Base-by-base conservation (phyloP, 2,329 filamentous ascomycete genomes). In the Aspergillus aculeatinus region DNA sequence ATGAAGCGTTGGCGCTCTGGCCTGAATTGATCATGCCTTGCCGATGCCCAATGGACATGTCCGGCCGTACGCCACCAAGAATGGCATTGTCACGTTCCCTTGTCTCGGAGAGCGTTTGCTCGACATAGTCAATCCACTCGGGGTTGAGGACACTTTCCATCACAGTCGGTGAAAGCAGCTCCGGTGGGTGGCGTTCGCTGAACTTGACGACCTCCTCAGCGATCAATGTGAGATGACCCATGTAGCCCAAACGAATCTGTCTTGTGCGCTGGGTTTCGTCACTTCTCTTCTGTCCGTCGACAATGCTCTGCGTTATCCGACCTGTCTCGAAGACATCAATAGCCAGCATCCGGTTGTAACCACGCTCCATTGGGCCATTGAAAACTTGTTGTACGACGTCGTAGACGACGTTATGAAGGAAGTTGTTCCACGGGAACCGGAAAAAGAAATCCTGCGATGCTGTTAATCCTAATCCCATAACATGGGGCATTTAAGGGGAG, bases 171-270 rank as follows among this genome's bases (percentile, higher is more conserved):
- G 92, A 95, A 10, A 98, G 82, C 21, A 94, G 81, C 77, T 98
- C 93, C 0, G 92, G 90, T 3, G 94, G 90, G 74, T 97, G 91
- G 57, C 95, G 87, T 76, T 97, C 95, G 39, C 92, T 96, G 72
- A 99, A 98, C 77, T 98, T 99, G 72, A 98, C 92, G 19, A 99
- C 95, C 76, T 99, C 95, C 76, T 99, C 95, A 31, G 95, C 94
- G 61, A 99, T 97, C 29, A 99, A 84, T 0, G 95, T 99, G 54
- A 99, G 82, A 75, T 99, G 95, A 3, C 95, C 95, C 93, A 99
- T 99, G 79, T 98, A 99, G 47, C 95, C 95, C 75, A 98, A 88
- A 52, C 95, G 89, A 77, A 96, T 97, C 75, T 91, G 92, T 65
- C 86, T 91, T 72, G 89, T 87, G 60, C 85, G 81, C 76, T 98